Evolutionary conservation across 2,329 filamentous ascomycete species (phyloP).

Genomic region (Pezicula carpinea): DNA sequence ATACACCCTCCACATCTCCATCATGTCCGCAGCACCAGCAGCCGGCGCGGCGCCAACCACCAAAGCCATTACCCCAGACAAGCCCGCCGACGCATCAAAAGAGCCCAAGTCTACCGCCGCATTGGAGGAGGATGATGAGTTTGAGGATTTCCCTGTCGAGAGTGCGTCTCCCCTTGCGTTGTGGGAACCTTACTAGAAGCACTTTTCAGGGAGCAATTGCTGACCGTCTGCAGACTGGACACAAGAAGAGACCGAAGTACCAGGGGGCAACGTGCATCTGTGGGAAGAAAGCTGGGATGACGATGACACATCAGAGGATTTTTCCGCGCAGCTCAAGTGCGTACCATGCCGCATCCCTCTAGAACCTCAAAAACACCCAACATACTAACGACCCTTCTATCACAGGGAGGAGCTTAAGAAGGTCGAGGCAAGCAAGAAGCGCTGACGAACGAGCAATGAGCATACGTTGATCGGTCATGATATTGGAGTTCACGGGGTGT

Average conservation of each 20-base stretch:
- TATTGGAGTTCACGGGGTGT: conserved; percentile 22
- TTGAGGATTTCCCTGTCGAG: conserved; percentile 97
- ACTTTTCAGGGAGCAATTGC: not conserved
- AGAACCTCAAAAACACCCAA: conserved; percentile 1
- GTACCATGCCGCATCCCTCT: conserved; percentile 30
- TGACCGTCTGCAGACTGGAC: conserved; percentile 69
- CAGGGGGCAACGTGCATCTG: conserved; percentile 72
- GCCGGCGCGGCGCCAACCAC: conserved; percentile 20
- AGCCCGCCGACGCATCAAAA: conserved; percentile 30
- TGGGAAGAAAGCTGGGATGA: conserved; percentile 99
- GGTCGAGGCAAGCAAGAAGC: conserved; percentile 71
- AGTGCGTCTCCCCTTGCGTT: conserved; percentile 48
- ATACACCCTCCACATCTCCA: not conserved
- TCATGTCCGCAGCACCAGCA: conserved; percentile 29
- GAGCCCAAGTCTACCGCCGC: conserved; percentile 46
- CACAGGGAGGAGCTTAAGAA: conserved; percentile 88
- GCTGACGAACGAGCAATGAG: conserved; percentile 33
- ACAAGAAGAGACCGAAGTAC: conserved; percentile 83
- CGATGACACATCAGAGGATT: conserved; percentile 94
- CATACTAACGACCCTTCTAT: conserved; percentile 2
- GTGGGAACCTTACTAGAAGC: not conserved
- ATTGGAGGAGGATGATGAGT: conserved; percentile 96
- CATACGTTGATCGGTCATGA: conserved; percentile 23
- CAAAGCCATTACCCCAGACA: conserved; percentile 19
- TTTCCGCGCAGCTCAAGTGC: conserved; percentile 89